Conservation (phyloP, 345 rosid species). For the Heritiera fomes region DNA sequence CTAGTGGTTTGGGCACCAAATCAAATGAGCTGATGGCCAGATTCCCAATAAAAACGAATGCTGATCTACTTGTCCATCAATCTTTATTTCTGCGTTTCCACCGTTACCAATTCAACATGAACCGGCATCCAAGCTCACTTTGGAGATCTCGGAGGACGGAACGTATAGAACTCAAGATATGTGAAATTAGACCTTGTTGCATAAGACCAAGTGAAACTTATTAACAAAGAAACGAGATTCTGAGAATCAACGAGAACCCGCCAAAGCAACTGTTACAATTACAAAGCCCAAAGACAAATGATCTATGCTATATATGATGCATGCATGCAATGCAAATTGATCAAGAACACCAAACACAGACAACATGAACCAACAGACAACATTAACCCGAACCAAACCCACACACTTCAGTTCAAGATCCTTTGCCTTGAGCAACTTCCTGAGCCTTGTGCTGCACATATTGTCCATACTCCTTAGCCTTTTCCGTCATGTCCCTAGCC, state of each 20-base stretch:
- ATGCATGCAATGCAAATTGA: not conserved
- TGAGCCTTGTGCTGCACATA: constrained; percentile 48
- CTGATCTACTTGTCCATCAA: not conserved
- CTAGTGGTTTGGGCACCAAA: not conserved
- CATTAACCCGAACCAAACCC: not conserved
- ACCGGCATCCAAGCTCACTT: too few relatives aligned
- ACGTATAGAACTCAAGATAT: not conserved
- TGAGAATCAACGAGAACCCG: not conserved
- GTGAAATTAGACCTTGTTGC: not conserved
- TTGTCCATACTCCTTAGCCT: constrained; percentile 59
- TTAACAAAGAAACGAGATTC: constrained; percentile 15
- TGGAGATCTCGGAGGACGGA: not conserved
- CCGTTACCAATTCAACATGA: not conserved
- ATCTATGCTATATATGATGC: not conserved
- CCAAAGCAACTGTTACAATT: not conserved
- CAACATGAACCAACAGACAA: not conserved
- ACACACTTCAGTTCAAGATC: constrained; percentile 5
- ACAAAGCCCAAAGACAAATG: not conserved
- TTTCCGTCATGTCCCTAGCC: constrained; percentile 45
- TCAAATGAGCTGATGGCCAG: not conserved
- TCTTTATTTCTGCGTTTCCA: not conserved
- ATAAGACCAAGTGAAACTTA: not conserved
- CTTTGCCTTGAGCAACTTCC: constrained; percentile 32
- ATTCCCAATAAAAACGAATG: not conserved
- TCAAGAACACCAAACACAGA: not conserved